Conservation (phyloP, 352 stramenopile genomes). For the Phytophthora boehmeriae region DNA sequence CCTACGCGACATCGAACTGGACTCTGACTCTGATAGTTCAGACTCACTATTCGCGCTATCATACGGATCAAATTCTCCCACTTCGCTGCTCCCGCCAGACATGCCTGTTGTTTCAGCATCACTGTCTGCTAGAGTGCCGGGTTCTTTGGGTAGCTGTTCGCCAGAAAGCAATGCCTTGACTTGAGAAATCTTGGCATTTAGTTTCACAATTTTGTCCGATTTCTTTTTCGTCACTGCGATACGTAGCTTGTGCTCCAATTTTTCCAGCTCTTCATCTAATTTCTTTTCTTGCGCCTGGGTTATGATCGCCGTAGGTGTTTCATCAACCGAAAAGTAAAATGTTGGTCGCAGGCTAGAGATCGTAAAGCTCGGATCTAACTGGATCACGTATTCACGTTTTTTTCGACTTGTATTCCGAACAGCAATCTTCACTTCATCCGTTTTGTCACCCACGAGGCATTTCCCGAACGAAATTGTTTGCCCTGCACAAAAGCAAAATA, state of each 20-base stretch:
- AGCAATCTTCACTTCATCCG: conserved; percentile 83
- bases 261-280: conserved; percentile 89
- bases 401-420: conserved; percentile 90
- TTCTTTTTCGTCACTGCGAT: conserved; percentile 92
- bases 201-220: conserved; percentile 84
- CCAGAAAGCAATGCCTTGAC: conserved; percentile 81
- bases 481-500: conserved; percentile 36
- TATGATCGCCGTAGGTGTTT: conserved; percentile 81
- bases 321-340: conserved; percentile 86
- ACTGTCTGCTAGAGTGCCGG: conserved; percentile 34
- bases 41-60: conserved; percentile 88
- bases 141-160: conserved; percentile 68
- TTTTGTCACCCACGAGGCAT: conserved; percentile 84
- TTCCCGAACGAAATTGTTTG: conserved; percentile 87
- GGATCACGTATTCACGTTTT: conserved; percentile 88
- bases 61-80: conserved; percentile 53
- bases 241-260: conserved; percentile 89
- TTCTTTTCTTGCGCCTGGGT: conserved; percentile 92
- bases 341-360: conserved; percentile 67
- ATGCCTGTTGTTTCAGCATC: conserved; percentile 40
- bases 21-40: conserved; percentile 81
- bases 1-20: conserved; percentile 27
- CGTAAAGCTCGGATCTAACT: conserved; percentile 79
- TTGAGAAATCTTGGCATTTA: conserved; percentile 84
- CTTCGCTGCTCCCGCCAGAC: conserved; percentile 35